Evolutionary conservation across 2,329 filamentous ascomycete genomes (phyloP).

Genomic region (Parastagonospora nodorum): DNA sequence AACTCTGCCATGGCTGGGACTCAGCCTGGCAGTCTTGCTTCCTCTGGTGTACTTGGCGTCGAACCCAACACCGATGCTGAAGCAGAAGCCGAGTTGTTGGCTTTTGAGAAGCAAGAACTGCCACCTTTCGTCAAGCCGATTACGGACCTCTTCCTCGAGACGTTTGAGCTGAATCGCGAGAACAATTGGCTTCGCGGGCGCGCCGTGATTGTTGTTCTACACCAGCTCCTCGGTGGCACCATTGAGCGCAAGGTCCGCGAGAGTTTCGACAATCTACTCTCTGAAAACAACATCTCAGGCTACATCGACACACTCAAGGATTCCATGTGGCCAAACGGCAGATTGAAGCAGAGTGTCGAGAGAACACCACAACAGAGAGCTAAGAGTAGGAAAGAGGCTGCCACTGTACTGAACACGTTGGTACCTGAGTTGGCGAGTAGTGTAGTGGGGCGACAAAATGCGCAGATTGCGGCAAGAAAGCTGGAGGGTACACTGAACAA

Average conservation of each 20-base stretch:
- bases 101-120: constrained; percentile 79
- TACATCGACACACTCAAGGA: constrained; percentile 77
- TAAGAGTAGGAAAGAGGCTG: constrained; percentile 83
- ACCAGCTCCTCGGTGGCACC: constrained; percentile 92
- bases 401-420: constrained; percentile 84
- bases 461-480: constrained; percentile 84
- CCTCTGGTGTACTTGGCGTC: constrained; percentile 45
- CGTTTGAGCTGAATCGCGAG: constrained; percentile 90
- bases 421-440: constrained; percentile 89
- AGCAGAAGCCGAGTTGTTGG: constrained; percentile 90
- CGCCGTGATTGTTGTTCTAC: constrained; percentile 92
- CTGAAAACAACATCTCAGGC: constrained; percentile 77
- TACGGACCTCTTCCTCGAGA: constrained; percentile 94
- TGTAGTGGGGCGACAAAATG: constrained; percentile 91
- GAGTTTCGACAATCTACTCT: constrained; percentile 71
- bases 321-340: constrained; percentile 79
- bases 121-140: constrained; percentile 98
- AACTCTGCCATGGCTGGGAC: constrained; percentile 14
- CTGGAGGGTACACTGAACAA: constrained; percentile 94
- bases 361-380: constrained; percentile 75
- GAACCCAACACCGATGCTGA: constrained; percentile 65
- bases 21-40: constrained; percentile 15
- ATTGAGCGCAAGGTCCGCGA: constrained; percentile 96
- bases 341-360: constrained; percentile 55
- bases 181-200: constrained; percentile 97